Conservation (phyloP, 2,329 filamentous ascomycete genomes). For the Epichloe sp. region DNA sequence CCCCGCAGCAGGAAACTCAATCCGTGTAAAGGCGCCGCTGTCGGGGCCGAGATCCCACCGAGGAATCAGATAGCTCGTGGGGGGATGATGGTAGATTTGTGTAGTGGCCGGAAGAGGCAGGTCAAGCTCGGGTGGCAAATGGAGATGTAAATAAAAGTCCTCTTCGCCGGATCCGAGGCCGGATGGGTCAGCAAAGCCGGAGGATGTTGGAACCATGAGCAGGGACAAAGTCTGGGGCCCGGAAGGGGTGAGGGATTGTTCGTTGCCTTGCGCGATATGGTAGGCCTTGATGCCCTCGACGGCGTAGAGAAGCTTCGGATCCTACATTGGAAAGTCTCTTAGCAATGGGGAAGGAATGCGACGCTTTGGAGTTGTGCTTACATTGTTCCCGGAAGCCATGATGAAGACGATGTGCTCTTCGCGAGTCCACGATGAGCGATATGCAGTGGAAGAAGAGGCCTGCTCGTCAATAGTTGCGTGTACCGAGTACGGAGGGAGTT, state of each 20-base stretch:
- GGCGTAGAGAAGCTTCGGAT: constrained; percentile 54
- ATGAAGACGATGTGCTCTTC: neutral
- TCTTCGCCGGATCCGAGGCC: constrained; percentile 53
- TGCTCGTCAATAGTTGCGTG: too few relatives aligned
- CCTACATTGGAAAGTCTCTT: constrained; percentile 16
- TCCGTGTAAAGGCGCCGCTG: constrained; percentile 79
- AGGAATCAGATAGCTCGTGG: constrained; percentile 84
- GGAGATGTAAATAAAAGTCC: constrained; percentile 94
- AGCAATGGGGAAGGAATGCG: neutral
- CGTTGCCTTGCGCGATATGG: constrained; percentile 78
- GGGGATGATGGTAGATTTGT: constrained; percentile 96
- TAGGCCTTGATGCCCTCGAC: constrained; percentile 82
- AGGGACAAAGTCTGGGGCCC: constrained; percentile 86
- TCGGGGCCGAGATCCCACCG: constrained; percentile 87
- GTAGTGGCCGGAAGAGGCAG: constrained; percentile 88
- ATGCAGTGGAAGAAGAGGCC: neutral
- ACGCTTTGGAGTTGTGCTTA: constrained; percentile 7
- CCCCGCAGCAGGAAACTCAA: constrained; percentile 73
- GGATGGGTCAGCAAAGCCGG: constrained; percentile 46
- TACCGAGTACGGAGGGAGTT: too few relatives aligned
- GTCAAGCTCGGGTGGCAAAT: constrained; percentile 88
- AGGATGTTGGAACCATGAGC: constrained; percentile 88
- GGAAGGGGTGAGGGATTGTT: constrained; percentile 67
- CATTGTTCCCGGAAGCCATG: constrained; percentile 22
- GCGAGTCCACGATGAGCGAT: neutral